Conservation (phyloP, 768 basidiomycete genomes). For the Clavulina sp. region DNA sequence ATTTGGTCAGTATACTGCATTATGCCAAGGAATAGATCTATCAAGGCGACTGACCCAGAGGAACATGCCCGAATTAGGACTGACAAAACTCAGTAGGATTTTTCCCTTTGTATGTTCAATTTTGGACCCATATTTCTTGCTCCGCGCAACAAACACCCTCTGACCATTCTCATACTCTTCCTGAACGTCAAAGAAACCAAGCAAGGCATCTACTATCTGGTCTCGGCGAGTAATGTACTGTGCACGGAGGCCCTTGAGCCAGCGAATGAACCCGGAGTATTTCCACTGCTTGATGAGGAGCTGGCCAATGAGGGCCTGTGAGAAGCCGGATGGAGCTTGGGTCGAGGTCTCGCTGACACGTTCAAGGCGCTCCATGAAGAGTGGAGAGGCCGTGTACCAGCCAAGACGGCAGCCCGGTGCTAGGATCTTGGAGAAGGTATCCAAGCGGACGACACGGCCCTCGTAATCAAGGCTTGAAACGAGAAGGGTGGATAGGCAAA, state of each 20-base stretch:
- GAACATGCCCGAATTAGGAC: constrained; percentile 76
- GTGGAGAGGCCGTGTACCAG: constrained; percentile 60
- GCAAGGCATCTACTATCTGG: constrained; percentile 44
- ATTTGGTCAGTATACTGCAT: not conserved
- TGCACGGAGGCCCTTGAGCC: constrained; percentile 50
- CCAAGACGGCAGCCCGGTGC: constrained; percentile 64
- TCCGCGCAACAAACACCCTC: constrained; percentile 29
- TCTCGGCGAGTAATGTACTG: constrained; percentile 45
- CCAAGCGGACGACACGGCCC: constrained; percentile 69
- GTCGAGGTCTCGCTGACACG: constrained; percentile 55
- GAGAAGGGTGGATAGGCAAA: too few relatives aligned
- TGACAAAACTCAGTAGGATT: constrained; percentile 47
- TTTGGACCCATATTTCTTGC: constrained; percentile 26
- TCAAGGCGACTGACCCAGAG: constrained; percentile 34
- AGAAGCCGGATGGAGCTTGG: constrained; percentile 56
- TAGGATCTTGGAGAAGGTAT: constrained; percentile 65
- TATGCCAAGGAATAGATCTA: not conserved
- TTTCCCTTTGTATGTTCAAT: constrained; percentile 13
- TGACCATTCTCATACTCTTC: too few relatives aligned
- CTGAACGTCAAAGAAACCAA: constrained; percentile 43
- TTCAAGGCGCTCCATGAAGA: constrained; percentile 60
- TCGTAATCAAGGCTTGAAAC: constrained; percentile 60
- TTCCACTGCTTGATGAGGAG: constrained; percentile 47
- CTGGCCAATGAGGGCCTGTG: constrained; percentile 43
- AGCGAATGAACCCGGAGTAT: constrained; percentile 53